Evolutionary conservation across 2,329 filamentous ascomycete species (phyloP).

Genomic region (Colletotrichum magnum): DNA sequence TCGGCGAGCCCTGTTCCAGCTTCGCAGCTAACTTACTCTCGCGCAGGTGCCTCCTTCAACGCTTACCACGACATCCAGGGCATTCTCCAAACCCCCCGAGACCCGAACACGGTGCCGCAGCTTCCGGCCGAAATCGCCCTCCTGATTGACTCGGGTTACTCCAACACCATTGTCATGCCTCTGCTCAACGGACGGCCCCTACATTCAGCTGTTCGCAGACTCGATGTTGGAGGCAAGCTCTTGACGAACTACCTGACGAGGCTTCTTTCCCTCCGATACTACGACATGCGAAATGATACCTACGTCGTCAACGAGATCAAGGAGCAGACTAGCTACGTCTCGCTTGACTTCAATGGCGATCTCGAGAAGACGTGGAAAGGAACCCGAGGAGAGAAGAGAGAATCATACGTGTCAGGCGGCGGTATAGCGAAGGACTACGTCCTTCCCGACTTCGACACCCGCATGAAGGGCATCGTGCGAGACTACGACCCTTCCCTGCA

Average conservation of each 20-base stretch:
- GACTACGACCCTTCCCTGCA: conserved; percentile 81
- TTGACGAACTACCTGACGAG: conserved; percentile 94
- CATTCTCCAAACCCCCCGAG: conserved; percentile 74
- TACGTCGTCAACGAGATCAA: conserved; percentile 98
- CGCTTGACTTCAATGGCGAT: conserved; percentile 80
- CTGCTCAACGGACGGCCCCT: conserved; percentile 85
- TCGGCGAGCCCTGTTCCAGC: background rate
- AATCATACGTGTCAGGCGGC: conserved; percentile 62
- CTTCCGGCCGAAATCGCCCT: conserved; percentile 85
- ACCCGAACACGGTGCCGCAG: conserved; percentile 56
- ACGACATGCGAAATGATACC: conserved; percentile 94
- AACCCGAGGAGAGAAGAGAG: conserved; percentile 70
- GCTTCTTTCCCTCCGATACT: conserved; percentile 89
- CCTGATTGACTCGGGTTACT: conserved; percentile 92
- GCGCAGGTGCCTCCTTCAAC: conserved; percentile 78
- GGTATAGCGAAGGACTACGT: conserved; percentile 91
- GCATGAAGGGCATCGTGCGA: conserved; percentile 76
- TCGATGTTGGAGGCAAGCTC: conserved; percentile 93
- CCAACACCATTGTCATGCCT: conserved; percentile 91
- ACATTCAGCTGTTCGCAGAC: conserved; percentile 83
- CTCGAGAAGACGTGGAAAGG: conserved; percentile 90
- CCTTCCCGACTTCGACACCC: conserved; percentile 81
- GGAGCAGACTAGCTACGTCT: conserved; percentile 88
- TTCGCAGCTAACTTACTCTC: conserved; percentile 6
- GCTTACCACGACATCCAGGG: conserved; percentile 84